Evolutionary conservation across 2,329 filamentous ascomycete species (phyloP).

Genomic region (Pyricularia sp.): DNA sequence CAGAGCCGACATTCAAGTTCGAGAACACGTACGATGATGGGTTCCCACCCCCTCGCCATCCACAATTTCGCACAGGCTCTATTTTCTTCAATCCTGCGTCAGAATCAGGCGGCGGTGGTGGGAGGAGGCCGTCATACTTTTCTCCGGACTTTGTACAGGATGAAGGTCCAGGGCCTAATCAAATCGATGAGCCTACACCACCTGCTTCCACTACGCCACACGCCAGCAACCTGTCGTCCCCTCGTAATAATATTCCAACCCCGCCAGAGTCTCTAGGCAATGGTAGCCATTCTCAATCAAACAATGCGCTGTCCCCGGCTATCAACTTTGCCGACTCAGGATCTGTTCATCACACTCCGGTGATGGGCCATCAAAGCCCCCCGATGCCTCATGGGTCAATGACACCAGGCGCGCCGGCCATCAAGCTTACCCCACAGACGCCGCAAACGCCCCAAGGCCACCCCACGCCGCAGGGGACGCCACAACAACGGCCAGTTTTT

Average conservation of each 20-base stretch:
- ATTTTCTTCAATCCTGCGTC: constrained; percentile 49
- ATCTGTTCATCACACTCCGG: constrained; percentile 21
- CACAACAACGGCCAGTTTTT: constrained; percentile 16
- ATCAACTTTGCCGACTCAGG: constrained; percentile 11
- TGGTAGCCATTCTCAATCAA: constrained; percentile 14
- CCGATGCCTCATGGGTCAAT: not conserved
- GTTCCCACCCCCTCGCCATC: constrained; percentile 19
- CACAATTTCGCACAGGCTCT: constrained; percentile 51
- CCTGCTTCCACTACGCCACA: constrained; percentile 16
- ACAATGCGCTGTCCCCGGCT: constrained; percentile 24
- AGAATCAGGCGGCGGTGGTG: constrained; percentile 28
- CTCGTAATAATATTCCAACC: constrained; percentile 20
- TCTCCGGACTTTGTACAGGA: constrained; percentile 29
- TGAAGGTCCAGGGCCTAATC: constrained; percentile 6
- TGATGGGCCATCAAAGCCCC: constrained; percentile 16
- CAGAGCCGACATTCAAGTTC: constrained; percentile 26
- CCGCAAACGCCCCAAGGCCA: constrained; percentile 8
- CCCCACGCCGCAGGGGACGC: constrained; percentile 11
- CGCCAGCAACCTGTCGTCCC: constrained; percentile 9
- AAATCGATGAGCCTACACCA: constrained; percentile 20
- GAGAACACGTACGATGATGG: constrained; percentile 10
- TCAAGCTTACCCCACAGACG: constrained; percentile 7
- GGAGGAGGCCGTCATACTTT: constrained; percentile 50
- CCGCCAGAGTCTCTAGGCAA: constrained; percentile 28
- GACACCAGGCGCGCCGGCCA: not conserved